A percentile compares a stretch with the other conserved stretches of the same genome.
Conservation (phyloP, 1,284 basidiomycete species). For the Moesziomyces sp. region DNA sequence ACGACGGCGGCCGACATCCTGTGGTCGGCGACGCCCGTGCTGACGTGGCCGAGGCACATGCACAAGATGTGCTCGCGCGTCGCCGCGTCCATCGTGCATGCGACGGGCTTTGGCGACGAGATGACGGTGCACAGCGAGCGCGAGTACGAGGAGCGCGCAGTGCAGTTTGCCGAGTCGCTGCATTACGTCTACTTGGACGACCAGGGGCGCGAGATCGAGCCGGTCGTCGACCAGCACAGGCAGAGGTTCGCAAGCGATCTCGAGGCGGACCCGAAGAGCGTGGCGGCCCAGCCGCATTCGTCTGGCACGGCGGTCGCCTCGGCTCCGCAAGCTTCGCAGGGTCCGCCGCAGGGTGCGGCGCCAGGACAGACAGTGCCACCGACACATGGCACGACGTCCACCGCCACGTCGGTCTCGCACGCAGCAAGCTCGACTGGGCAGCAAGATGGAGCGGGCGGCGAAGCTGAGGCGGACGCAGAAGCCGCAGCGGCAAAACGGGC, state of each 20-base stretch:
- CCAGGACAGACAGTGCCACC: no score
- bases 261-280: constrained; percentile 39
- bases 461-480: background rate
- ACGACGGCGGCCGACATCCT: constrained; percentile 75
- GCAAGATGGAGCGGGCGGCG: no score
- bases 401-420: no score
- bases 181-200: constrained; percentile 62
- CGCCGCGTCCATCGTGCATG: constrained; percentile 73
- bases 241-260: constrained; percentile 29
- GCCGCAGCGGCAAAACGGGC: constrained; percentile 18
- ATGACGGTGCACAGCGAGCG: constrained; percentile 72
- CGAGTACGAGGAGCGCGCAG: constrained; percentile 74
- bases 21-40: constrained; percentile 75
- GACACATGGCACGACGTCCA: no score
- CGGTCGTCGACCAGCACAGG: constrained; percentile 4
- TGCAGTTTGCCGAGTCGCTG: constrained; percentile 71
- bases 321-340: background rate
- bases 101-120: constrained; percentile 73
- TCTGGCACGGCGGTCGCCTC: constrained; percentile 1
- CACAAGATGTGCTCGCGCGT: constrained; percentile 76
- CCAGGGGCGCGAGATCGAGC: constrained; percentile 14
- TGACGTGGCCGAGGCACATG: constrained; percentile 73
- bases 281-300: constrained; percentile 38
- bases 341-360: background rate
- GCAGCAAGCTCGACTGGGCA: no score